Evolutionary conservation across 345 rosid species (phyloP), one percentile per base, ranked within the genome.

Genomic region (Arabis hirsuta): DNA sequence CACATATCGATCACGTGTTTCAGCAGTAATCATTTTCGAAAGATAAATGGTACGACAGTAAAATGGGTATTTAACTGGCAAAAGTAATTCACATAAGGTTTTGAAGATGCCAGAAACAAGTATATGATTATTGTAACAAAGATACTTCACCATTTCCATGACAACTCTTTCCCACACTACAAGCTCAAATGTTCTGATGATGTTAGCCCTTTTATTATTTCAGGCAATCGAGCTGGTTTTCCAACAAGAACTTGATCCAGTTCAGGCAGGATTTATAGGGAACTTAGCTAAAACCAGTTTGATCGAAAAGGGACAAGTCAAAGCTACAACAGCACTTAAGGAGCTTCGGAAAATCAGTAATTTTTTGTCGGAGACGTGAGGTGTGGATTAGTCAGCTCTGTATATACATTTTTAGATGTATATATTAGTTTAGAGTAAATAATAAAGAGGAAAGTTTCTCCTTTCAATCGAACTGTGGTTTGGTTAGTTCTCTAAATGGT

Each of bases 261-360:
- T 67, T 4, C 88, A 84, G 3, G 69, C 83, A 16, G 88, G 84
- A 7, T 72, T 88, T 14, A 9, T 71, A 57, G 91, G 85, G 65
- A 88, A 80, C 81, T 82, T 80, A 62, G 81, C 93, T 9, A 90
- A 82, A 74, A 81, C 77, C 75, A 84, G 54, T 61, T 7, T 92
- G 10, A 86, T 87, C 11, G 92, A 82, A 50, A 87, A 86, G 83
- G 90, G 95, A 32, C 98, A 90, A 73, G 83, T 65, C 31, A 90
- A 90, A 6, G 93, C 93, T 29, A 62, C 84, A 78, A 79, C 86
- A 66, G 90, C 98, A 47, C 85, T 92, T 9, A 85, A 80, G 52
- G 91, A 88, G 88, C 96, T 92, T 55, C 84, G 98, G 70, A 90
- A 87, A 72, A 87, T 92, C 65, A 92, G 96, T 87, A 88, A 86